Conservation (phyloP, 768 basidiomycete genomes). For the Amyloporia xantha region DNA sequence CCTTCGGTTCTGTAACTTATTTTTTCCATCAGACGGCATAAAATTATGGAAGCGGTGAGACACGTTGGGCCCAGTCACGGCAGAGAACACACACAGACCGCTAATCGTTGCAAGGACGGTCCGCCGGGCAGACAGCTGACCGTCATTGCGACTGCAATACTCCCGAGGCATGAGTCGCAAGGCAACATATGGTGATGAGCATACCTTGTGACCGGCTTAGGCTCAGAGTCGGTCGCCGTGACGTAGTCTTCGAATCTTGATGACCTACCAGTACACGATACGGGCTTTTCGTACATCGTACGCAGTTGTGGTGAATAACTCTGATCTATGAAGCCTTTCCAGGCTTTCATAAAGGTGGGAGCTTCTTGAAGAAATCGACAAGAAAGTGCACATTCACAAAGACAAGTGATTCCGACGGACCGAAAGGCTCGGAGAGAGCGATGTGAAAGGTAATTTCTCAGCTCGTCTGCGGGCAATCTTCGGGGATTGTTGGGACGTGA, state of each 20-base stretch:
- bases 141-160: not conserved
- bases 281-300: no score
- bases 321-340: no score
- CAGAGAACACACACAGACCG: not conserved
- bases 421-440: no score
- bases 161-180: not conserved
- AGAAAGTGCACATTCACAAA: no score
- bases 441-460: not conserved
- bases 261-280: no score
- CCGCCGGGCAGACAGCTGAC: not conserved
- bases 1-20: conserved; percentile 12
- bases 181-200: not conserved
- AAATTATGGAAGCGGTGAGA: not conserved
- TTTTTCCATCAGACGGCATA: not conserved
- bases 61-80: not conserved
- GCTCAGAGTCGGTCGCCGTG: not conserved
- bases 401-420: no score
- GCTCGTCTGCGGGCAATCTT: not conserved
- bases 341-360: no score
- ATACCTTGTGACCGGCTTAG: not conserved
- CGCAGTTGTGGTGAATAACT: no score
- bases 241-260: no score
- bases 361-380: no score
- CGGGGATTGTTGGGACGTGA: no score
- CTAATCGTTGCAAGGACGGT: not conserved